Conservation (phyloP, 2,329 filamentous ascomycete species). For the Neoscytalidium dimidiatum region DNA sequence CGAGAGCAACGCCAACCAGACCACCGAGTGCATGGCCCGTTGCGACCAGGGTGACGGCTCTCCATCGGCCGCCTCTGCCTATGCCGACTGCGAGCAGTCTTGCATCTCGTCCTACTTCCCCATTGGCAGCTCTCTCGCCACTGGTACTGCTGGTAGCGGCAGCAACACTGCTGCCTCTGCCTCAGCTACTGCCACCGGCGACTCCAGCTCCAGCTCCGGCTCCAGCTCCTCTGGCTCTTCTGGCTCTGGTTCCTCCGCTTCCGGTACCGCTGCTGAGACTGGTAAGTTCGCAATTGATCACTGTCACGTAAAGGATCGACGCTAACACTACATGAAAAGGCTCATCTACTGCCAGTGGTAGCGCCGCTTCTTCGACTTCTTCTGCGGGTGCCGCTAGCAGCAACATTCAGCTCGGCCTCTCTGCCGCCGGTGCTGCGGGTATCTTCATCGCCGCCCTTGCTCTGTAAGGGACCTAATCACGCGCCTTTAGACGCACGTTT, state of each 20-base stretch:
- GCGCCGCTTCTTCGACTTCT: slow-evolving; percentile 22
- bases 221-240: slow-evolving; percentile 18
- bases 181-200: slow-evolving; percentile 26
- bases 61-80: slow-evolving; percentile 46
- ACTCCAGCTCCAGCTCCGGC: slow-evolving; percentile 22
- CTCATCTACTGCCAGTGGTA: slow-evolving; percentile 23
- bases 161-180: slow-evolving; percentile 28
- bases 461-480: slow-evolving; percentile 29
- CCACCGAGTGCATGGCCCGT: slow-evolving; percentile 53
- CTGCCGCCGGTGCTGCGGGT: slow-evolving; percentile 35
- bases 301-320: too few relatives aligned
- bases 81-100: slow-evolving; percentile 49
- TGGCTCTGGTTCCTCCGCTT: slow-evolving; percentile 26
- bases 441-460: slow-evolving; percentile 39
- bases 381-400: slow-evolving; percentile 33
- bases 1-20: slow-evolving; percentile 51
- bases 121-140: slow-evolving; percentile 35
- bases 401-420: slow-evolving; percentile 33
- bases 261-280: neutral
- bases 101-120: slow-evolving; percentile 55
- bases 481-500: neutral
- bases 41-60: slow-evolving; percentile 57
- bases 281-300: neutral
- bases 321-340: slow-evolving; percentile 10
- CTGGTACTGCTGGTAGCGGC: slow-evolving; percentile 21